Evolutionary conservation across 257 asterid genomes (phyloP), one percentile per base, ranked within the genome.

Genomic region (Nemophila menziesii): DNA sequence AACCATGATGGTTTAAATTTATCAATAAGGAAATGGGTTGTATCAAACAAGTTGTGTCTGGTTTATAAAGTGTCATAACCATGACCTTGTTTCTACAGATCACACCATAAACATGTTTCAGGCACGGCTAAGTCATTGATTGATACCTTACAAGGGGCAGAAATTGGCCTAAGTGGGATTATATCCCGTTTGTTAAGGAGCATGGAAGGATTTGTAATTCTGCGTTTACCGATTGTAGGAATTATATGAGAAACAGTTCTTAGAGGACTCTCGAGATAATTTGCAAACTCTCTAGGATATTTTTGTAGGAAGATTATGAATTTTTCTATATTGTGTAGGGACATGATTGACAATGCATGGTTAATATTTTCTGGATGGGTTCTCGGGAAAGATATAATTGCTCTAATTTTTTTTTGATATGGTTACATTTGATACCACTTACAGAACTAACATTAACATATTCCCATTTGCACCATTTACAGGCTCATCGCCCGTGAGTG

Each of bases 11-110:
- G 51, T 54, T 20, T 43, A 54, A 20, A 44, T 54, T 34, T 44
- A 44, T n/a, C 44, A 54, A 20, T 33, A 24, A 0, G 60, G 52
- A 44, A 36, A 16, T 54, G 52, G 45, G 44, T 54, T 20, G 52
- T 44, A 4, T 29, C 45, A 2, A 39, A n/a, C n/a, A n/a, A n/a
- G n/a, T n/a, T n/a, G n/a, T n/a, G n/a, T n/a, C n/a, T n/a, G 39
- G 13, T 54, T 54, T 11, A 22, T 33, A 11, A 54, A 37, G 16
- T 50, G 44, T 10, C 52, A 54, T 54, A 54, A 54, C 37, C 60
- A 54, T 12, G 59, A 54, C 36, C 59, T 54, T 43, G 59, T 54
- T 17, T 38, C 51, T 4, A 51, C 51, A n/a, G 52, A 54, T 54
- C 60, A 4, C 60, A 44, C 34, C n/a, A n/a, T n/a, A 16, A 51